Evolutionary conservation across 495 filamentous ascomycete species (phyloP), one percentile per base, ranked within the genome.

Genomic region (Lasiosphaeria miniovina): DNA sequence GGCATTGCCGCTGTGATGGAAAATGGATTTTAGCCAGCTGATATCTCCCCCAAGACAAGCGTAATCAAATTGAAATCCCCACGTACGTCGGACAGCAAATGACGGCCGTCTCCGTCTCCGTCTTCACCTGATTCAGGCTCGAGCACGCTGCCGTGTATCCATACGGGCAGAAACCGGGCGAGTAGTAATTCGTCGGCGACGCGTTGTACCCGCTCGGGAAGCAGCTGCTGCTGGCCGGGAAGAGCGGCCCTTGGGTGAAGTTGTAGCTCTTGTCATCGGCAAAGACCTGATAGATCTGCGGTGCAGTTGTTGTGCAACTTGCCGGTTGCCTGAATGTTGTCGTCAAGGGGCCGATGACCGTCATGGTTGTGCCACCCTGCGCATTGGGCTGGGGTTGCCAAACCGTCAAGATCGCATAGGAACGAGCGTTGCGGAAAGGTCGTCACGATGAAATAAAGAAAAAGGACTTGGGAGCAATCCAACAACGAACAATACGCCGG

Each of bases 61-160:
- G 11, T 0, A 46, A 46, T n/a, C n/a, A 53, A 46, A 36, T 6
- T 31, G 49, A 24, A 6, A 46, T 24, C 11, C n/a, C 49, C 17
- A 61, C 68, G 41, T 68, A 70, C 62, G 61, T 68, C 1, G 69
- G 69, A 54, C 69, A 72, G 57, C 69, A 72, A 7, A 68, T 49
- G 1, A 70, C 46, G 2, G 64, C 68, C 10, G 69, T 70, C 52
- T 67, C 68, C 15, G 63, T 62, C 36, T 53, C 55, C 17, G 55
- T 31, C 38, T 45, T 49, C 33, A 40, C 24, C 34, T 24, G 34
- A 9, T 52, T 24, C 15, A 31, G 11, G 24, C 56, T 68, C 31
- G 66, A 61, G 48, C 70, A 73, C 50, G 68, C 70, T 9, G 65
- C 46, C 8, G 70, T 73, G 57, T 73, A 73, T 6, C 68, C 70